These are phyloP conservation scores for Paraphoma sp. DNA, from an alignment of 2,329 filamentous ascomycete genomes.

Conservation along the genomic window DNA sequence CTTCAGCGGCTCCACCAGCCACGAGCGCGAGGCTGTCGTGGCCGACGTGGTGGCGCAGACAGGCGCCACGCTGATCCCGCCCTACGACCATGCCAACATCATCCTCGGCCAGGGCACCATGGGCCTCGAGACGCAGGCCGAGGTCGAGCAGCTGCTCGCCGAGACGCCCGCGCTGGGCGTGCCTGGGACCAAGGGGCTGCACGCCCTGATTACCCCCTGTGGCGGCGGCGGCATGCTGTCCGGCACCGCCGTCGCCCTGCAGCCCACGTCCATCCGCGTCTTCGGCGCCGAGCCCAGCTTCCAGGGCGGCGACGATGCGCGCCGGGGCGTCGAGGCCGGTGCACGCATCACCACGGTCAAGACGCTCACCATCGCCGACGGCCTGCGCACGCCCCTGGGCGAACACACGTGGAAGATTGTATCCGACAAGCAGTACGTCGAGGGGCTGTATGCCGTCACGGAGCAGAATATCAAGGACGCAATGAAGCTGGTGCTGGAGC, in stretches of 20 bases:
- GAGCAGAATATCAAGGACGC: slow-evolving; percentile 83
- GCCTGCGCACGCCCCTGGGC: slow-evolving; percentile 83
- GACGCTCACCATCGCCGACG: slow-evolving; percentile 85
- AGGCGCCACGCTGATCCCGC: slow-evolving; percentile 80
- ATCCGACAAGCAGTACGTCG: slow-evolving; percentile 72
- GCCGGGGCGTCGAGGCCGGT: slow-evolving; percentile 71
- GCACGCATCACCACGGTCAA: slow-evolving; percentile 71
- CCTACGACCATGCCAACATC: slow-evolving; percentile 91
- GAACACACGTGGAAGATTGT: slow-evolving; percentile 78
- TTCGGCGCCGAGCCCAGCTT: slow-evolving; percentile 88
- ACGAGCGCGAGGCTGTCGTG: slow-evolving; percentile 81
- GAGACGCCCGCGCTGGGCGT: slow-evolving; percentile 17
- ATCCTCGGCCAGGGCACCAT: slow-evolving; percentile 93
- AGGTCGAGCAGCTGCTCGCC: slow-evolving; percentile 65
- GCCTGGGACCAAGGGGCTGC: slow-evolving; percentile 37
- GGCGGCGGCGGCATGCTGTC: slow-evolving; percentile 89
- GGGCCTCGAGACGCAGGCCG: slow-evolving; percentile 79
- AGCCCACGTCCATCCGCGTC: slow-evolving; percentile 74
- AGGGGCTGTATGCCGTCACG: slow-evolving; percentile 73
- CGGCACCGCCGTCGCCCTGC: slow-evolving; percentile 78
- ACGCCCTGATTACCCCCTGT: slow-evolving; percentile 75
- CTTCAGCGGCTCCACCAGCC: slow-evolving; percentile 80
- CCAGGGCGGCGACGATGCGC: slow-evolving; percentile 83
- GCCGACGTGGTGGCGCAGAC: slow-evolving; percentile 72
- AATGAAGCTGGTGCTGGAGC: slow-evolving; percentile 79